These are phyloP conservation scores for Zopfochytrium polystomum DNA, from an alignment of 371 early-diverging fungal genomes.

Conservation along the genomic window DNA sequence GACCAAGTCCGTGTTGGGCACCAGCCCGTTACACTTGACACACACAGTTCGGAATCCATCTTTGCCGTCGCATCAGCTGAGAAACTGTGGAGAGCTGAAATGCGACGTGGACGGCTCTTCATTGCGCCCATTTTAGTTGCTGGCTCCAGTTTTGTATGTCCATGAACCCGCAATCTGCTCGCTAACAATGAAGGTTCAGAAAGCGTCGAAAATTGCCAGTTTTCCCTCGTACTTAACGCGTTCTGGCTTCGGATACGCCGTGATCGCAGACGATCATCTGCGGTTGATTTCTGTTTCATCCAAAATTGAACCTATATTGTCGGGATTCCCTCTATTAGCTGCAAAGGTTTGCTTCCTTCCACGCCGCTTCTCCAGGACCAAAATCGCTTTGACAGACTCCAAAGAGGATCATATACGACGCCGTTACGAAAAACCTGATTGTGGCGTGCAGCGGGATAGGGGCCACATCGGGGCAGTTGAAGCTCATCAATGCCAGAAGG, in stretches of 20 bases:
- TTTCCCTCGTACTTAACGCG: neutral
- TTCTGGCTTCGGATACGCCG: neutral
- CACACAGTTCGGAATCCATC: too few species aligned
- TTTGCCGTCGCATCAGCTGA: too few species aligned
- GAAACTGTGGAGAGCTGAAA: too few species aligned
- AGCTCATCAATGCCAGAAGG: slow-evolving; percentile 26
- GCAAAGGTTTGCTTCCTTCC: neutral
- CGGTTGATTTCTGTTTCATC: neutral
- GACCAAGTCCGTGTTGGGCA: too few species aligned
- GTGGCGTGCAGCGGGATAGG: slow-evolving; percentile 19
- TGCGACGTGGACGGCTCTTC: too few species aligned
- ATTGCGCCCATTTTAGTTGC: too few species aligned
- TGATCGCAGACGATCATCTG: neutral
- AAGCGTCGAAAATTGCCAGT: too few species aligned
- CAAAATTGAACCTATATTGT: neutral
- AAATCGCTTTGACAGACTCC: too few species aligned
- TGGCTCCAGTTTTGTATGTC: too few species aligned
- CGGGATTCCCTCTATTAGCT: neutral
- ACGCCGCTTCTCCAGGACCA: neutral
- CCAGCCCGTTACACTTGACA: too few species aligned
- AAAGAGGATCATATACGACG: slow-evolving; percentile 31
- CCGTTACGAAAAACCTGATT: slow-evolving; percentile 17
- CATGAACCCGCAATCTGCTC: too few species aligned
- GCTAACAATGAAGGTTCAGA: too few species aligned
- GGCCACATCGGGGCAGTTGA: slow-evolving; percentile 17